Conservation (phyloP, 768 basidiomycete genomes). For the Boletus reticuloceps region DNA sequence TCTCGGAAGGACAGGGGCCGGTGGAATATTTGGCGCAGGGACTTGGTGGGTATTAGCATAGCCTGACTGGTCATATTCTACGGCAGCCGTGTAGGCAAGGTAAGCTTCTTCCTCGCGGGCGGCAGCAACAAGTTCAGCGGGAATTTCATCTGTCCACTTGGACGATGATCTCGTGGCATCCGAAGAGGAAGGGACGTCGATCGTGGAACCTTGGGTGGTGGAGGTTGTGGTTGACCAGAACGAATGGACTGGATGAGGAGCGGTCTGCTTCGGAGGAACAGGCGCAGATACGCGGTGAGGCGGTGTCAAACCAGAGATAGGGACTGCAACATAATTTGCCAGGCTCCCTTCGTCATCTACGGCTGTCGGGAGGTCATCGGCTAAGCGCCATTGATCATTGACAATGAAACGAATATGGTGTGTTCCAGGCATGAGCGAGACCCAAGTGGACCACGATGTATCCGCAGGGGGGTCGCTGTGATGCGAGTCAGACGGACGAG, state of each 20-base stretch:
- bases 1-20: slow-evolving; percentile 83
- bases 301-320: slow-evolving; percentile 33
- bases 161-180: slow-evolving; percentile 30
- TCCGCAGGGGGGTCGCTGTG: slow-evolving; percentile 33
- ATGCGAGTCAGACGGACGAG: slow-evolving; percentile 15
- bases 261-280: slow-evolving; percentile 27
- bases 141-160: slow-evolving; percentile 79
- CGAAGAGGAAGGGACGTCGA: slow-evolving; percentile 24
- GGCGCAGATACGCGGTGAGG: slow-evolving; percentile 34
- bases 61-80: slow-evolving; percentile 33
- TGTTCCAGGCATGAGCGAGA: slow-evolving; percentile 78
- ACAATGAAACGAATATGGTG: slow-evolving; percentile 95
- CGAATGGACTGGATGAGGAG: slow-evolving; percentile 33
- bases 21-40: slow-evolving; percentile 78
- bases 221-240: slow-evolving; percentile 44
- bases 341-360: slow-evolving; percentile 93
- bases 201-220: slow-evolving; percentile 31
- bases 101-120: slow-evolving; percentile 83
- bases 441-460: slow-evolving; percentile 36
- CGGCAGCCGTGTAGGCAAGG: slow-evolving; percentile 39
- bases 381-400: slow-evolving; percentile 81
- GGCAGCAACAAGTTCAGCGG: slow-evolving; percentile 72
- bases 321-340: slow-evolving; percentile 83
- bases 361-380: slow-evolving; percentile 78
- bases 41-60: slow-evolving; percentile 38